phyloP scores from a whole-genome alignment of 176 grass and related monocot genomes.

The Areca catechu region DNA sequence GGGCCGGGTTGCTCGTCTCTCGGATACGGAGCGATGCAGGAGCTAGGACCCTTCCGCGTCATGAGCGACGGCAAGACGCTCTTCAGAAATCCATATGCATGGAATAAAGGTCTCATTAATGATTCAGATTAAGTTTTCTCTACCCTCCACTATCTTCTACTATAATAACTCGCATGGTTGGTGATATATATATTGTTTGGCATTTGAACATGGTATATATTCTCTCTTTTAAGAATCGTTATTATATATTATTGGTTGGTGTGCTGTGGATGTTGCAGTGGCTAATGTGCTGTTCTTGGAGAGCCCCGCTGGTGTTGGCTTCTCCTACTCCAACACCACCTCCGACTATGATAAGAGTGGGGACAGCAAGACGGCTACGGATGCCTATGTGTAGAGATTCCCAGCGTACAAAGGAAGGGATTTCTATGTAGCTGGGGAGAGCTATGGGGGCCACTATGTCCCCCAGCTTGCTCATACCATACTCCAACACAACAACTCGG shows the following conservation, averaged over 20 bases:
- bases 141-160: too few relatives aligned
- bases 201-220: constrained; percentile 47
- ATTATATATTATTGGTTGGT: too few relatives aligned
- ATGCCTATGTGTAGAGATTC: constrained; percentile 53
- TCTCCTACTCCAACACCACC: too few relatives aligned
- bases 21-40: constrained; percentile 86
- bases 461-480: constrained; percentile 70
- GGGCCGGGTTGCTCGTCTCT: constrained; percentile 88
- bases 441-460: constrained; percentile 84
- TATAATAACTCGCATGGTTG: too few relatives aligned
- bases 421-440: constrained; percentile 75
- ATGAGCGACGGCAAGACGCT: constrained; percentile 70
- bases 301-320: too few relatives aligned
- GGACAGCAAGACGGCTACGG: too few relatives aligned
- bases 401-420: constrained; percentile 74
- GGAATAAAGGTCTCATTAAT: constrained; percentile 75
- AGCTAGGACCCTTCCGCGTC: constrained; percentile 83
- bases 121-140: too few relatives aligned
- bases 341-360: too few relatives aligned
- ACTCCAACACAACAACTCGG: constrained; percentile 28
- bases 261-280: too few relatives aligned
- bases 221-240: constrained; percentile 87
- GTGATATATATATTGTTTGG: too few relatives aligned
- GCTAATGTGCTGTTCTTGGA: too few relatives aligned
- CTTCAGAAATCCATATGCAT: too few relatives aligned